Conservation (phyloP, 306 rosid species). For the Trifolium fragiferum region DNA sequence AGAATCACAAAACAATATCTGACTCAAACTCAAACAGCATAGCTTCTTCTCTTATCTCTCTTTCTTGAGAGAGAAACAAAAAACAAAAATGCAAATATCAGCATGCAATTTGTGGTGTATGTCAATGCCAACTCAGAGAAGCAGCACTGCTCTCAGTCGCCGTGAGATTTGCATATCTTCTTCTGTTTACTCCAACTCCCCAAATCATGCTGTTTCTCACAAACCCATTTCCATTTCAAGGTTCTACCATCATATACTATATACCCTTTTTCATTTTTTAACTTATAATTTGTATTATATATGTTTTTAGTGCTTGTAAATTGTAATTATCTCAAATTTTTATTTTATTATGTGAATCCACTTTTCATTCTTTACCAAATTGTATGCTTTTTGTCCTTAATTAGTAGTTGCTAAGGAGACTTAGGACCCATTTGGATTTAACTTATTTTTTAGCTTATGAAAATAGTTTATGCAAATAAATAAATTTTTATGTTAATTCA, state of each 20-base stretch:
- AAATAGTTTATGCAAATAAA: too few species aligned
- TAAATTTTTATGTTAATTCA: too few species aligned
- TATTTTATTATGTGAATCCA: too few species aligned
- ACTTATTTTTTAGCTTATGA: too few species aligned
- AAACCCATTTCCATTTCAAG: constrained; percentile 59
- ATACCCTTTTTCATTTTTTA: neutral
- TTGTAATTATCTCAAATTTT: neutral
- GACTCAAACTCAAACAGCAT: constrained; percentile 14
- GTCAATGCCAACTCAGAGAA: constrained; percentile 41
- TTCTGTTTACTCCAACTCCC: constrained; percentile 62
- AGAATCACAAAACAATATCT: neutral
- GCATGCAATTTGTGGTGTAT: constrained; percentile 58
- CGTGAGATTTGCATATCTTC: constrained; percentile 77
- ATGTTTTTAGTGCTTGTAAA: neutral
- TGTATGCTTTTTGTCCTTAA: neutral
- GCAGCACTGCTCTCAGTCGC: constrained; percentile 50
- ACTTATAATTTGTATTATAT: neutral
- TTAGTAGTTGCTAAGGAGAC: neutral
- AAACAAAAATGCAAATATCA: constrained; percentile 62
- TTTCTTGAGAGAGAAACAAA: neutral
- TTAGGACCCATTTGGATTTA: too few species aligned
- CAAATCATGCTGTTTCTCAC: constrained; percentile 46
- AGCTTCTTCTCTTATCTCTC: constrained; percentile 42
- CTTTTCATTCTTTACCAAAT: neutral
- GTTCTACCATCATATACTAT: constrained; percentile 42